Evolutionary conservation across 495 filamentous ascomycete species (phyloP).

Genomic region (Niebla homalea): DNA sequence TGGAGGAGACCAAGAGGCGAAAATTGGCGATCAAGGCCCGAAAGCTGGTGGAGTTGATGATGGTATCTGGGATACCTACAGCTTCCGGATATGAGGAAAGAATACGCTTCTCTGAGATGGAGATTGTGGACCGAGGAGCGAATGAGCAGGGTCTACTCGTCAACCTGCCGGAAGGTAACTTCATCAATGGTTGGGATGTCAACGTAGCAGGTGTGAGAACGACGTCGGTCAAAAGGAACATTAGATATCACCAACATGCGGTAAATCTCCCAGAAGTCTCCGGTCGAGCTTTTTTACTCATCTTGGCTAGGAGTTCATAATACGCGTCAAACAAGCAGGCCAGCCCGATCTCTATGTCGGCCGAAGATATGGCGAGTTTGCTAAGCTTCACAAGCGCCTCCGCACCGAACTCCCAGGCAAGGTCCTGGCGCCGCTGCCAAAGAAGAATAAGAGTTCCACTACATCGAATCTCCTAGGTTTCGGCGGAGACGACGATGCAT

Average conservation of each 20-base stretch:
- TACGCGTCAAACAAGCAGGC: constrained; percentile 63
- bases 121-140: constrained; percentile 85
- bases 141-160: constrained; percentile 76
- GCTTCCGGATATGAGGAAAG: constrained; percentile 95
- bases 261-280: constrained; percentile 37
- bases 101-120: constrained; percentile 89
- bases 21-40: constrained; percentile 86
- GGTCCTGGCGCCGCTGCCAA: constrained; percentile 70
- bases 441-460: constrained; percentile 72
- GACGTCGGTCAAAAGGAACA: constrained; percentile 66
- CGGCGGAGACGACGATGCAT: constrained; percentile 46
- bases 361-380: constrained; percentile 80
- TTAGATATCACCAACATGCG: constrained; percentile 84
- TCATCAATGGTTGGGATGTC: constrained; percentile 90
- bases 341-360: constrained; percentile 64
- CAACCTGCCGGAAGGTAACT: constrained; percentile 79
- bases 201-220: constrained; percentile 87
- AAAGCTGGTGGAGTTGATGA: constrained; percentile 96
- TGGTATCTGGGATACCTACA: constrained; percentile 93
- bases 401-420: constrained; percentile 84
- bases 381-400: constrained; percentile 60
- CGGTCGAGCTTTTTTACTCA: neutral
- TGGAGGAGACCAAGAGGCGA: constrained; percentile 89
- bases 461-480: constrained; percentile 40
- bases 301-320: constrained; percentile 61